These are phyloP conservation scores for Yamadazyma epiphylla DNA, from an alignment of 1,139 yeast genomes.

Conservation along the genomic window DNA sequence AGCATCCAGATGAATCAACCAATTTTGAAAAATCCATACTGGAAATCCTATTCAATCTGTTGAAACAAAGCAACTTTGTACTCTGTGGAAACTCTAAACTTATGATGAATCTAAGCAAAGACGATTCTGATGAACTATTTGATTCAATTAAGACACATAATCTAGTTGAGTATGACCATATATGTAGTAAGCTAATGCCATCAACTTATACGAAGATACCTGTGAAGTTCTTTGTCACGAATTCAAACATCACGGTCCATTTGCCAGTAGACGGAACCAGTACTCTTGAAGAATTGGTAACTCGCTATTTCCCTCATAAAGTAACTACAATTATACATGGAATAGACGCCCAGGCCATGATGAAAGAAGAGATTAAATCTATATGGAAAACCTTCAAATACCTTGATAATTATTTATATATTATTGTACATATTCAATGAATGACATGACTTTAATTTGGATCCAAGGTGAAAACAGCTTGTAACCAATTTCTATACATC, in stretches of 20 bases:
- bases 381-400: conserved; percentile 54
- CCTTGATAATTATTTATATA: conserved; percentile 75
- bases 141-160: conserved; percentile 39
- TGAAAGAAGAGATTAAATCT: conserved; percentile 44
- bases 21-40: conserved; percentile 32
- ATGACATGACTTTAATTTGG: conserved; percentile 12
- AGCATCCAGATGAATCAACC: conserved; percentile 9
- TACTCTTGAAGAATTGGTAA: conserved; percentile 1
- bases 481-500: conserved; percentile 97
- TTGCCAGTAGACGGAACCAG: conserved; percentile 28
- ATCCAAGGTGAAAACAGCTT: conserved; percentile 67
- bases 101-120: conserved; percentile 68
- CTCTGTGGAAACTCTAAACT: conserved; percentile 70
- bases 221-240: conserved; percentile 52
- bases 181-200: conserved; percentile 34
- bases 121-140: conserved; percentile 58
- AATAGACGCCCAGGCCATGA: conserved; percentile 39
- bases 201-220: conserved; percentile 48
- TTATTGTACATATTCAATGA: conserved; percentile 21
- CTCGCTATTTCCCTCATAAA: not conserved
- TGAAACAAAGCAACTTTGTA: conserved; percentile 76
- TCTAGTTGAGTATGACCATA: conserved; percentile 16
- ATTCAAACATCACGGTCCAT: conserved; percentile 43
- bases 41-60: conserved; percentile 64
- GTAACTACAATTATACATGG: conserved; percentile 51